Evolutionary conservation across 1,139 yeast genomes (phyloP).

Genomic region (Scheffersomyces parashehatae): DNA sequence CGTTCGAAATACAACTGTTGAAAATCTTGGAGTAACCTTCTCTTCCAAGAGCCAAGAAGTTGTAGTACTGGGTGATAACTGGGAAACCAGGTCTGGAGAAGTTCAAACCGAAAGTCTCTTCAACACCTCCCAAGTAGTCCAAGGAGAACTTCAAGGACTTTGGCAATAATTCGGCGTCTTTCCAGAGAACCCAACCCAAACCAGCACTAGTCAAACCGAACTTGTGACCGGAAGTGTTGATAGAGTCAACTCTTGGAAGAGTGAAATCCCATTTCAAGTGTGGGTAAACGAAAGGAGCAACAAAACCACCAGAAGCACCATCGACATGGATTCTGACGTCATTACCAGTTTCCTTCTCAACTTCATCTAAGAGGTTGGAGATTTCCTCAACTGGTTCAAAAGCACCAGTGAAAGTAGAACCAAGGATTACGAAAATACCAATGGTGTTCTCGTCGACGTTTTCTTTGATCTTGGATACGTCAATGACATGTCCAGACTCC

Average conservation of each 20-base stretch:
- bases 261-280: constrained; percentile 81
- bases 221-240: constrained; percentile 94
- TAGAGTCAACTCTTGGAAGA: constrained; percentile 73
- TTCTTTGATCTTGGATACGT: constrained; percentile 56
- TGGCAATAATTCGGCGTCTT: constrained; percentile 63
- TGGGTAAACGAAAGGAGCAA: constrained; percentile 82
- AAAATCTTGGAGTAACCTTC: constrained; percentile 70
- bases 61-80: constrained; percentile 83
- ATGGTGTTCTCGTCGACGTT: constrained; percentile 87
- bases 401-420: constrained; percentile 92
- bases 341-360: constrained; percentile 66
- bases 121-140: constrained; percentile 86
- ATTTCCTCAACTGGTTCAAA: constrained; percentile 76
- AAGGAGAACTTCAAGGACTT: constrained; percentile 71
- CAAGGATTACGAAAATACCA: constrained; percentile 85
- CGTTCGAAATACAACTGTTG: constrained; percentile 63
- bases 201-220: constrained; percentile 91
- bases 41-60: constrained; percentile 67
- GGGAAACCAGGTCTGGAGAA: constrained; percentile 94
- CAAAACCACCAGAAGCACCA: constrained; percentile 90
- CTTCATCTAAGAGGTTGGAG: constrained; percentile 60
- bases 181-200: constrained; percentile 90
- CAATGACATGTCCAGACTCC: constrained; percentile 64
- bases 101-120: constrained; percentile 82
- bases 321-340: constrained; percentile 86